Base-by-base conservation (phyloP, 2,329 filamentous ascomycete species). In the Epichloe bromicola region DNA sequence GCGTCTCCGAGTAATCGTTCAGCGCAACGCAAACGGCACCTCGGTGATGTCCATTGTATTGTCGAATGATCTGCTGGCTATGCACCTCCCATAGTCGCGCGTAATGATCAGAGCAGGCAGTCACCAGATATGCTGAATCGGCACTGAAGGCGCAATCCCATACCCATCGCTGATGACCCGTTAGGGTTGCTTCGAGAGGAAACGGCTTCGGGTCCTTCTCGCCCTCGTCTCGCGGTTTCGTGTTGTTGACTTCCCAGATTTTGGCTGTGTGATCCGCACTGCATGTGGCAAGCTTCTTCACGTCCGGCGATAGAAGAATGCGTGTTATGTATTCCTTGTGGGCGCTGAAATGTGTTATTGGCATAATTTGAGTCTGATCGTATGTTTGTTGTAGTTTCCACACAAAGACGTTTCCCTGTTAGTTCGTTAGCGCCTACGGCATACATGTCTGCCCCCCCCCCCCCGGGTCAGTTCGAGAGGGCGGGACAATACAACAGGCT, bases 141-240 rank as follows among this genome's bases (percentile, higher is more conserved):
- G 90, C 90, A 55, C 86, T 91, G 69, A 96, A 96, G 1, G 90
- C 90, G 62, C 90, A 96, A 66, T 96, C 90, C 90, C 90, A 96
- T 1, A 96, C 90, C 90, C 90, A 96, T 50, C 90, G 83, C 70
- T 96, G 90, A 68, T 96, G 90, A 50, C 86, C 88, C 20, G 86
- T 86, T 1, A 96, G 78, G 1, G 88, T 94, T 3, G 88, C 89
- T 67, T 95, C 87, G 19, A 95, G 78, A 10, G 84, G 85, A 59
- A 87, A 93, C 41, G 74, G 83, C 65, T 75, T 79, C 8, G 74
- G 67, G 36, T 71, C 68, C 17, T 65, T 61, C 19, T 56, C 55
- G 48, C 41, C 47, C 12, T 70, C 66, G 20, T 57, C 50, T n/a
- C 60, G 55, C 14, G 74, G 72, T 46, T 81, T 78, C n/a, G 83